Conservation (phyloP, 768 basidiomycete genomes). For the Pleurotus ostreatus region DNA sequence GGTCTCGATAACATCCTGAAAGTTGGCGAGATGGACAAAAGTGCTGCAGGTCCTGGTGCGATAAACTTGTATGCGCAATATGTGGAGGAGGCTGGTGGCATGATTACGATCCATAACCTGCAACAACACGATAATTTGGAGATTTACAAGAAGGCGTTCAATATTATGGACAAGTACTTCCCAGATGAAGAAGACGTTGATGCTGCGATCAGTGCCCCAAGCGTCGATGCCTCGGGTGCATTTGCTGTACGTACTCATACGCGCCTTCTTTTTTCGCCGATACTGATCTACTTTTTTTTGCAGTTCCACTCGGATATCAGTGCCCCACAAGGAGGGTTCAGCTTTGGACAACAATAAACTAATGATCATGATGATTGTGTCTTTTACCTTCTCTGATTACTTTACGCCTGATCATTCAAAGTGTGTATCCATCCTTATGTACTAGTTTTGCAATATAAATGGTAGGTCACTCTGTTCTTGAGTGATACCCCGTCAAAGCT, state of each 20-base stretch:
- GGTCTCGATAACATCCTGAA: constrained; percentile 98
- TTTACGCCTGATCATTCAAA: constrained; percentile 1
- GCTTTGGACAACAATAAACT: constrained; percentile 68
- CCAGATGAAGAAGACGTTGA: constrained; percentile 95
- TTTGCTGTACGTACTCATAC: constrained; percentile 56
- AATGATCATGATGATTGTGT: constrained; percentile 8
- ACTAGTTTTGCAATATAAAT: constrained; percentile 3
- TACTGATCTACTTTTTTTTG: constrained; percentile 11
- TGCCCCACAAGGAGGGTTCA: constrained; percentile 95
- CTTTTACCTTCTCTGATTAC: constrained; percentile 13
- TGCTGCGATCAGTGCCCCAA: constrained; percentile 73
- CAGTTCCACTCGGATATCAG: constrained; percentile 84
- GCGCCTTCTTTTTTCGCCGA: background rate
- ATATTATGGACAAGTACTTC: constrained; percentile 98
- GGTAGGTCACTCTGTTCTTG: background rate
- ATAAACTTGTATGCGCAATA: constrained; percentile 91
- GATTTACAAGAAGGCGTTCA: constrained; percentile 99
- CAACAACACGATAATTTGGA: constrained; percentile 99
- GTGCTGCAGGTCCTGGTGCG: constrained; percentile 73
- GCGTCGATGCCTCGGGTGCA: constrained; percentile 67
- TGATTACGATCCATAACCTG: constrained; percentile 98
- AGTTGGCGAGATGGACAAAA: constrained; percentile 94
- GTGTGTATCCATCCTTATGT: constrained; percentile 5
- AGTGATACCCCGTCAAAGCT: too few relatives aligned
- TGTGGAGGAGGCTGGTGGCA: constrained; percentile 98